Percentiles rank a stretch among this genome's conserved stretches.
Evolutionary conservation across 177 flowering plant genomes (phyloP).

Genomic region (Telopea speciosissima): DNA sequence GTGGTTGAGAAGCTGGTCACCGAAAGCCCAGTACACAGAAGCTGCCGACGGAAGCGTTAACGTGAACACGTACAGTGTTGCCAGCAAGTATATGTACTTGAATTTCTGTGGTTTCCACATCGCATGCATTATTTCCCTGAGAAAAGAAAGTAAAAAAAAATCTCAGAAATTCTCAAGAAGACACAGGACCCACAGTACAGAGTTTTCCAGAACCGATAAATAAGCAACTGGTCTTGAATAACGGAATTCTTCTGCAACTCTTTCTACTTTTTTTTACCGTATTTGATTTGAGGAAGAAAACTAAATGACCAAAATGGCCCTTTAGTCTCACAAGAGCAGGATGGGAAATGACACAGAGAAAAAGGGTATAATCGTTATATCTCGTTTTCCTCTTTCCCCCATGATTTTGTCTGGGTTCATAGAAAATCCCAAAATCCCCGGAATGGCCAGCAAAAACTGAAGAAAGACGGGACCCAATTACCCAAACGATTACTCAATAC

Average conservation of each 20-base stretch:
- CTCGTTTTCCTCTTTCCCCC: neutral
- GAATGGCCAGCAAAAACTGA: constrained; percentile 15
- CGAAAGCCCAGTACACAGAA: constrained; percentile 73
- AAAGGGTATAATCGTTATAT: too few relatives aligned
- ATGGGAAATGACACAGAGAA: too few relatives aligned
- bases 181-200: too few relatives aligned
- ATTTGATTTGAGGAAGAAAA: too few relatives aligned
- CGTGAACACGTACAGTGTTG: constrained; percentile 62
- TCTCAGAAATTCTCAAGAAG: too few relatives aligned
- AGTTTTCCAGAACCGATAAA: too few relatives aligned
- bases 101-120: constrained; percentile 76
- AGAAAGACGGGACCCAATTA: neutral
- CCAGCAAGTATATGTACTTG: constrained; percentile 53
- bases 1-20: constrained; percentile 59
- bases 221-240: too few relatives aligned
- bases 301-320: too few relatives aligned
- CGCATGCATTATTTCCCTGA: constrained; percentile 71
- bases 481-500: neutral
- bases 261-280: too few relatives aligned
- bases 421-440: neutral
- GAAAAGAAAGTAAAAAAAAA: neutral
- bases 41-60: constrained; percentile 58
- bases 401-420: constrained; percentile 7
- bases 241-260: too few relatives aligned
- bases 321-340: too few relatives aligned